Base-by-base conservation (phyloP, 2,329 filamentous ascomycete species). In the Ophiostoma montium region DNA sequence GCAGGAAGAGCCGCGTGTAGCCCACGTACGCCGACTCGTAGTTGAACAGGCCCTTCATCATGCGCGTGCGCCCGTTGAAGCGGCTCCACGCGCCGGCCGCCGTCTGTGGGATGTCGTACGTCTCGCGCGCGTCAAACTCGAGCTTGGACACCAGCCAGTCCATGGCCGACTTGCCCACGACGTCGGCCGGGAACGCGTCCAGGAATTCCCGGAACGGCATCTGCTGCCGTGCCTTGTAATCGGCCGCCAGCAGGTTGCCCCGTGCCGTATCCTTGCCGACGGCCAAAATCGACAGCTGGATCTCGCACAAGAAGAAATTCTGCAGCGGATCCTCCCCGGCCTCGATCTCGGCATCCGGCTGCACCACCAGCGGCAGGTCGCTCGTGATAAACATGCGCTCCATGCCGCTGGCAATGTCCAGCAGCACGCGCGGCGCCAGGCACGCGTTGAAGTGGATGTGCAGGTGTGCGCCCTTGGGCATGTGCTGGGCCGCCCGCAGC, bases 391-490 rank as follows among this genome's bases (percentile, higher is more conserved):
- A 85, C 80, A 88, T 86, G 55, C 73, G 74, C 1, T 71, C 58
- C 68, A 80, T 76, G 5, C 53, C 67, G 67, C 68, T 74, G 55
- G 67, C 75, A 55, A 68, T 67, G 21, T 67, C 63, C 12, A 87
- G 67, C 18, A 87, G 66, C 5, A 78, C 70, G 2, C 67, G 61
- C 10, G 82, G 80, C 13, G 70, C 66, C 5, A 87, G 66, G 52
- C 82, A 84, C n/a, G 83, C 74, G 60, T 87, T 88, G 68, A 85
- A 87, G 61, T 88, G 84, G 21, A 86, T 74, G 61, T 88, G 84
- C 21, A 87, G 67, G 59, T 87, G 80, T 0, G 74, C 74, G 2
- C 82, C 84, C 62, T 88, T 88, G 38, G 84, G 84, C 68, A 84
- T 74, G 50, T 62, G 59, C 31, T 65, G 66, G 6, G 78, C 74